Conservation (phyloP, 805 yeast species). For the Lipomyces kockii region DNA sequence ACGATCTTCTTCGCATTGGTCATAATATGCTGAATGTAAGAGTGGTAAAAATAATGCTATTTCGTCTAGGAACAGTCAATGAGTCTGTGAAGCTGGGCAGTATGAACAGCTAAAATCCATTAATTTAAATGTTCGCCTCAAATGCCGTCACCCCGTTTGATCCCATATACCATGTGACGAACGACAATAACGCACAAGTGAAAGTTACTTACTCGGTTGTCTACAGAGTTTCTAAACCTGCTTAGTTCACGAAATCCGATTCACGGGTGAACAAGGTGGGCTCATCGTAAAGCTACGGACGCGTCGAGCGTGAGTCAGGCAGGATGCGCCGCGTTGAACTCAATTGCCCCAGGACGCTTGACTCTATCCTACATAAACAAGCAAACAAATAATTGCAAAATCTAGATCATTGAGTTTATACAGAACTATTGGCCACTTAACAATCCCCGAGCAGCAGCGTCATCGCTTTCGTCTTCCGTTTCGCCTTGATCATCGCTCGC, state of each 20-base stretch:
- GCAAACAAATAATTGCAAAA: neutral
- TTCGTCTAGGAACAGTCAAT: neutral
- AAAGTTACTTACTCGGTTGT: too few species aligned
- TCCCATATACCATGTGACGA: neutral
- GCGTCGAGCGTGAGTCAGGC: neutral
- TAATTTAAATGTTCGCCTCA: too few species aligned
- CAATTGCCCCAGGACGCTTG: neutral
- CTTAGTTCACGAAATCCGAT: too few species aligned
- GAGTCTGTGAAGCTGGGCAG: neutral
- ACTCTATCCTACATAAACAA: neutral
- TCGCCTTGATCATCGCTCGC: constrained; percentile 37
- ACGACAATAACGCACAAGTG: neutral
- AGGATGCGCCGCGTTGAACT: neutral
- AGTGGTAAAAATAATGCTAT: neutral
- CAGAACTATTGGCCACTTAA: constrained; percentile 42
- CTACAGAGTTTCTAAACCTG: too few species aligned
- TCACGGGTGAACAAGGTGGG: too few species aligned
- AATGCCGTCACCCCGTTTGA: too few species aligned
- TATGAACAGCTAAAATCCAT: neutral
- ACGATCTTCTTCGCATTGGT: constrained; percentile 22
- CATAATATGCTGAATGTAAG: neutral
- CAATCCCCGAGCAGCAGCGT: neutral
- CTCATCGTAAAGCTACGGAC: neutral
- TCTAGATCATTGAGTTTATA: neutral
- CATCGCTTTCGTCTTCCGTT: constrained; percentile 2